Percentiles rank a stretch among this genome's conserved stretches.
phyloP scores from a whole-genome alignment of 2,329 filamentous ascomycete species.

The Diplodia sapinea region DNA sequence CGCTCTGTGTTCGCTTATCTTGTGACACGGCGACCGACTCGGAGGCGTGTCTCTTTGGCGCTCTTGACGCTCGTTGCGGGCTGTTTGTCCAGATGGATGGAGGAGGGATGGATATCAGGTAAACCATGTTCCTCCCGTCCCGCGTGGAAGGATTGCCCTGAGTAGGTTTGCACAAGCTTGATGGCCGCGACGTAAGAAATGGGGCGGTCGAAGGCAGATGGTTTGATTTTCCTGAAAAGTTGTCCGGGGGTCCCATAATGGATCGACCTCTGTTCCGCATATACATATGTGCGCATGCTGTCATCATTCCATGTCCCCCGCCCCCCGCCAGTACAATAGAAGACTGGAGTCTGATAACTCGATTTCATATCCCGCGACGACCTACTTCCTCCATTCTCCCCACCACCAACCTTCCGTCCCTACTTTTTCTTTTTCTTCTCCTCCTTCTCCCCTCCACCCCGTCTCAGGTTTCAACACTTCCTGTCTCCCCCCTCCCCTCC shows the following conservation, averaged over 20 bases:
- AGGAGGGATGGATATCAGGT: neutral
- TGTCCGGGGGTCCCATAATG: neutral
- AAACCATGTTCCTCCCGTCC: neutral
- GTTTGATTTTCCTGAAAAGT: neutral
- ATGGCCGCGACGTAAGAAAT: neutral
- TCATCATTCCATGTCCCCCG: neutral
- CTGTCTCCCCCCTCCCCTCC: neutral
- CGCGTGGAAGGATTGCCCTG: neutral
- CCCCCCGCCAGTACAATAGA: neutral
- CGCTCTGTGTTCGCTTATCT: constrained; percentile 15
- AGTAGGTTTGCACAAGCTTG: neutral
- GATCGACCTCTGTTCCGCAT: constrained; percentile 11
- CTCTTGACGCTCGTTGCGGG: constrained; percentile 16
- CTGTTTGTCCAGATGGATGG: neutral
- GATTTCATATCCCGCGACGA: too few species aligned
- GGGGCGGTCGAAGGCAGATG: neutral
- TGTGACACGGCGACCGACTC: neutral
- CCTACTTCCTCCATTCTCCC: too few species aligned
- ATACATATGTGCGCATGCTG: neutral
- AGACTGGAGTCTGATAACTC: neutral
- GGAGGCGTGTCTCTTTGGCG: neutral
- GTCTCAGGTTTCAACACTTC: too few species aligned
- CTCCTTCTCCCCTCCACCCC: too few species aligned
- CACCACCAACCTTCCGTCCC: neutral
- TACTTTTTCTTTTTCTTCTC: neutral